These are phyloP conservation scores for Lotus japonicus DNA, from an alignment of 306 rosid species.

Conservation along the genomic window DNA sequence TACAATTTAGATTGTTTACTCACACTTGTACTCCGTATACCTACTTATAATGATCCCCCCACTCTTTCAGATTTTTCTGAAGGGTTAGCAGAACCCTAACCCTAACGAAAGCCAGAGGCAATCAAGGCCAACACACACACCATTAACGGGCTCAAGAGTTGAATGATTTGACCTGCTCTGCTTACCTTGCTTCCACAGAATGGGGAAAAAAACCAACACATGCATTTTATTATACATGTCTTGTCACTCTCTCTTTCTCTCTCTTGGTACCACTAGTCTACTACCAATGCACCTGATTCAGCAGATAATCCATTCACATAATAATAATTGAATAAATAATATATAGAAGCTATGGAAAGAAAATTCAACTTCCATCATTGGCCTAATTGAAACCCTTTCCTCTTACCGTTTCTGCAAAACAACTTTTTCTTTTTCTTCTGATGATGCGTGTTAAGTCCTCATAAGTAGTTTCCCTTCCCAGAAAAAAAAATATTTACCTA, in stretches of 20 bases:
- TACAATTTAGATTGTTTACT: neutral
- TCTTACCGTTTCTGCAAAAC: neutral
- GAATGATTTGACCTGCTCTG: conserved; percentile 31
- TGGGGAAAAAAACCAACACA: conserved; percentile 44
- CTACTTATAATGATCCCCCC: neutral
- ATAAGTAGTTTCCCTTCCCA: neutral
- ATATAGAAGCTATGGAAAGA: neutral
- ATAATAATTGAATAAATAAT: neutral
- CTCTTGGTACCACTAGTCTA: neutral
- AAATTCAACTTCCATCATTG: conserved; percentile 25
- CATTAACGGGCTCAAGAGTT: conserved; percentile 26
- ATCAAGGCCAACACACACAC: neutral
- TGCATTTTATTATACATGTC: conserved; percentile 31
- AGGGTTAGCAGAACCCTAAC: conserved; percentile 11
- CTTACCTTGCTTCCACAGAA: conserved; percentile 30
- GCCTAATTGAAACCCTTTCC: conserved; percentile 12
- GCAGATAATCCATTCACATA: conserved; percentile 9
- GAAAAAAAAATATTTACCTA: conserved; percentile 3
- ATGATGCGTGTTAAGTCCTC: neutral
- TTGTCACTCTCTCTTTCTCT: conserved; percentile 23
- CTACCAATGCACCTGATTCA: conserved; percentile 1
- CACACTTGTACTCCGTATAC: neutral
- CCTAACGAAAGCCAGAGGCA: conserved; percentile 6
- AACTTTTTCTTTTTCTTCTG: neutral
- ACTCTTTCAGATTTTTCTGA: conserved; percentile 8